Conservation (phyloP, 257 asterid genomes). For the Rehmannia glutinosa region DNA sequence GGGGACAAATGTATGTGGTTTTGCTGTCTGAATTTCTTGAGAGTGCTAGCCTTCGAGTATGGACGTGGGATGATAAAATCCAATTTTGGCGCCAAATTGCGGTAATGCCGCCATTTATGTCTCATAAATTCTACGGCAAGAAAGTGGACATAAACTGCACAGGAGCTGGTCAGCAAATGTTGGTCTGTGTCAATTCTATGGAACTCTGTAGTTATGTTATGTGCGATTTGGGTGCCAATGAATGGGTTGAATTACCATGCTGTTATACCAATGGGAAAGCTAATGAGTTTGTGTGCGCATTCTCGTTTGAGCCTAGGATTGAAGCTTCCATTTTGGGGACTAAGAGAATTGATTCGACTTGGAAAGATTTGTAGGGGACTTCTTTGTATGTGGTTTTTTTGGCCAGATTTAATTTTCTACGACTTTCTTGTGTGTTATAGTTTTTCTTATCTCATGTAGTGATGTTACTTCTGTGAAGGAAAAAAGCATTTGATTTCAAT, state of each 20-base stretch:
- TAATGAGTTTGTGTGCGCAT: slow-evolving; percentile 57
- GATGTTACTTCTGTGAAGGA: no score
- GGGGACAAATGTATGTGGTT: slow-evolving; percentile 52
- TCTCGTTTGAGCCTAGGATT: slow-evolving; percentile 81
- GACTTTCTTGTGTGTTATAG: no score
- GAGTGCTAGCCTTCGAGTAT: slow-evolving; percentile 59
- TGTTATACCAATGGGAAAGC: slow-evolving; percentile 22
- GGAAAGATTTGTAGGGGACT: not conserved
- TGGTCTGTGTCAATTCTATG: slow-evolving; percentile 54
- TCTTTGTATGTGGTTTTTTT: not conserved
- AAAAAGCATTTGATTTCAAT: not conserved
- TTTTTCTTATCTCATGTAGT: no score
- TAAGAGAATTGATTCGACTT: no score
- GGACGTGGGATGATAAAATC: slow-evolving; percentile 52
- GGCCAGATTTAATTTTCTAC: no score
- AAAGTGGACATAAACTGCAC: slow-evolving; percentile 76
- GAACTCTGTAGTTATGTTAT: slow-evolving; percentile 49
- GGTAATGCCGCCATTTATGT: slow-evolving; percentile 70
- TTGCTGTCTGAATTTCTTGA: slow-evolving; percentile 71
- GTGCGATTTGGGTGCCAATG: slow-evolving; percentile 54
- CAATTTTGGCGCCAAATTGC: slow-evolving; percentile 57
- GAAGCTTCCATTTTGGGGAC: slow-evolving; percentile 42
- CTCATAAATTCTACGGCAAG: slow-evolving; percentile 61
- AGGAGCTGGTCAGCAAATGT: slow-evolving; percentile 38
- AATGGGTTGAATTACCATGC: slow-evolving; percentile 67